Conservation (phyloP, 805 yeast genomes). For the Yarrowia bubula region DNA sequence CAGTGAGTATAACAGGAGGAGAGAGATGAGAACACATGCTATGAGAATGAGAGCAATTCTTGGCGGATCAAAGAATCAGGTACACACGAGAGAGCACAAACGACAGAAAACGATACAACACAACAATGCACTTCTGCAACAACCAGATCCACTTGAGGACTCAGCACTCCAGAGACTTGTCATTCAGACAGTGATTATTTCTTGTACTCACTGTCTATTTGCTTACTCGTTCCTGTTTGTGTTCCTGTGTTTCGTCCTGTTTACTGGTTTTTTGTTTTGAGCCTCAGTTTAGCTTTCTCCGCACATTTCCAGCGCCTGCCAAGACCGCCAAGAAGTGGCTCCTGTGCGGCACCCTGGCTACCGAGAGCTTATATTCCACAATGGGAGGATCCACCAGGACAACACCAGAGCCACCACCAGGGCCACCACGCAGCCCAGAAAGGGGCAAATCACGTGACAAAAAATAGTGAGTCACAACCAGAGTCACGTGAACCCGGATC, state of each 20-base stretch:
- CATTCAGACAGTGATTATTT: background rate
- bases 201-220: background rate
- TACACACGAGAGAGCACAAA: too few relatives aligned
- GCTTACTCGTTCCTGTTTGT: background rate
- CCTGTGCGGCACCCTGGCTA: background rate
- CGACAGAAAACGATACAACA: too few relatives aligned
- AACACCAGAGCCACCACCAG: too few relatives aligned
- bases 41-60: background rate
- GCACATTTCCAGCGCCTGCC: background rate
- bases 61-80: background rate
- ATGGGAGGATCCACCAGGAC: background rate
- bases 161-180: background rate
- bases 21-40: background rate
- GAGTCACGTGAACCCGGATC: too few relatives aligned
- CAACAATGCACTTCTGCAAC: too few relatives aligned
- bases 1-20: background rate
- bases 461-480: too few relatives aligned
- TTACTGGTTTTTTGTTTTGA: too few relatives aligned
- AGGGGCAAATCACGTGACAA: too few relatives aligned
- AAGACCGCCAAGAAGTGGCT: conserved; percentile 17
- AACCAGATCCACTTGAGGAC: background rate
- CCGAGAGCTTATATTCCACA: conserved; percentile 1
- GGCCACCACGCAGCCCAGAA: too few relatives aligned
- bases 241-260: too few relatives aligned
- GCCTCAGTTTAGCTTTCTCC: background rate